Conservation (phyloP, 2,329 filamentous ascomycete genomes). For the Penicillium sp. region DNA sequence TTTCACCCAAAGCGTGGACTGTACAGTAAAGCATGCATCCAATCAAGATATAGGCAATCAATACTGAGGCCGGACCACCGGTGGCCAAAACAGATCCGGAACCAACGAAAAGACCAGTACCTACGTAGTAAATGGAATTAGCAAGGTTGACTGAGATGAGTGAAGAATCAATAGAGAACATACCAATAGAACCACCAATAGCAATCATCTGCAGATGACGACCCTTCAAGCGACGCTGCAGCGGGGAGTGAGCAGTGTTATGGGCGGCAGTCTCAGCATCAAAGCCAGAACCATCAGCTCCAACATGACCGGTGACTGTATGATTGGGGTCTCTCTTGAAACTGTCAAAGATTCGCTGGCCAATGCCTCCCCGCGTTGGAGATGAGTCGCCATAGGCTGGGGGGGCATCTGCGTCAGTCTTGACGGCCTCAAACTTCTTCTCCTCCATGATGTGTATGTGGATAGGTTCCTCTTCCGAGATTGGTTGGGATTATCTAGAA, state of each 20-base stretch:
- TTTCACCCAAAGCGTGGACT: constrained; percentile 84
- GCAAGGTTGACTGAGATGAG: constrained; percentile 9
- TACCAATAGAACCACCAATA: constrained; percentile 85
- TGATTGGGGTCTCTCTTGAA: constrained; percentile 47
- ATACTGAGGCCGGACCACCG: constrained; percentile 73
- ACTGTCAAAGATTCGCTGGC: constrained; percentile 39
- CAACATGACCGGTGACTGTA: constrained; percentile 35
- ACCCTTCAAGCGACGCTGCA: constrained; percentile 74
- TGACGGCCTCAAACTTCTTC: constrained; percentile 26
- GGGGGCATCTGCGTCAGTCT: constrained; percentile 23
- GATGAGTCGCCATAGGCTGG: constrained; percentile 33
- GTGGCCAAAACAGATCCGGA: constrained; percentile 68
- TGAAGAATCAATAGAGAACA: constrained; percentile 4
- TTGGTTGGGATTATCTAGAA: not conserved
- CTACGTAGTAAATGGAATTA: constrained; percentile 38
- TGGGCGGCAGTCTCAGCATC: constrained; percentile 61
- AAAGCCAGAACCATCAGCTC: constrained; percentile 55
- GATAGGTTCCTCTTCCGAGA: not conserved
- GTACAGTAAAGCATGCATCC: constrained; percentile 89
- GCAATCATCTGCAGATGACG: constrained; percentile 97
- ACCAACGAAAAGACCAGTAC: constrained; percentile 82
- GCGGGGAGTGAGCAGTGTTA: constrained; percentile 67
- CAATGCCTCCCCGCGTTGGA: constrained; percentile 19
- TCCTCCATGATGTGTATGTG: constrained; percentile 30
- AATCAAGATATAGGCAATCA: constrained; percentile 75